phyloP scores from a whole-genome alignment of 345 rosid genomes.

The Eucalyptus regnans region DNA sequence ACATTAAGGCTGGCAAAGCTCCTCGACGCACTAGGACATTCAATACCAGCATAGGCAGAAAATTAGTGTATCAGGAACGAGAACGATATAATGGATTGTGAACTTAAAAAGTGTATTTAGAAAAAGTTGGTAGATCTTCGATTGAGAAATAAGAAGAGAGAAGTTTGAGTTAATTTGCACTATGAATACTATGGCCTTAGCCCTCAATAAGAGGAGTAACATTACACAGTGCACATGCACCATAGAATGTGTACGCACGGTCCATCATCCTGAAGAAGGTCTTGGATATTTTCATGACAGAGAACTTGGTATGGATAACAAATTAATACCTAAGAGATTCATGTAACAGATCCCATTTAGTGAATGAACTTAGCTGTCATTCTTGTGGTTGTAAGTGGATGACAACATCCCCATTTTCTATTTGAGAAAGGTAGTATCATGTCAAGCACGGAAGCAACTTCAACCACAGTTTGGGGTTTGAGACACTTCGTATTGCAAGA shows the following conservation, averaged over 20 bases:
- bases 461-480: background rate
- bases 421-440: background rate
- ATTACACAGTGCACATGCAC: background rate
- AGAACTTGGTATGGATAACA: background rate
- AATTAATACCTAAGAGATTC: background rate
- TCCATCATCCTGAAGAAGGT: background rate
- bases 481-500: background rate
- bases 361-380: background rate
- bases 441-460: background rate
- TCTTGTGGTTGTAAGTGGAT: background rate
- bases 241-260: background rate
- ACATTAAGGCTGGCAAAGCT: background rate
- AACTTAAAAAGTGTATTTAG: background rate
- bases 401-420: background rate
- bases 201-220: background rate
- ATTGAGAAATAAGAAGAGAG: background rate
- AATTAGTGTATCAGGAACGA: background rate
- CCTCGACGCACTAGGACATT: background rate
- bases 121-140: background rate
- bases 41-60: background rate
- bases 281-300: background rate
- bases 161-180: background rate
- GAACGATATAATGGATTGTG: background rate
- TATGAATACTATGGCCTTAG: background rate
- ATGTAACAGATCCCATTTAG: background rate